Conservation (phyloP, 495 filamentous ascomycete genomes). For the Venustampulla echinocandica region DNA sequence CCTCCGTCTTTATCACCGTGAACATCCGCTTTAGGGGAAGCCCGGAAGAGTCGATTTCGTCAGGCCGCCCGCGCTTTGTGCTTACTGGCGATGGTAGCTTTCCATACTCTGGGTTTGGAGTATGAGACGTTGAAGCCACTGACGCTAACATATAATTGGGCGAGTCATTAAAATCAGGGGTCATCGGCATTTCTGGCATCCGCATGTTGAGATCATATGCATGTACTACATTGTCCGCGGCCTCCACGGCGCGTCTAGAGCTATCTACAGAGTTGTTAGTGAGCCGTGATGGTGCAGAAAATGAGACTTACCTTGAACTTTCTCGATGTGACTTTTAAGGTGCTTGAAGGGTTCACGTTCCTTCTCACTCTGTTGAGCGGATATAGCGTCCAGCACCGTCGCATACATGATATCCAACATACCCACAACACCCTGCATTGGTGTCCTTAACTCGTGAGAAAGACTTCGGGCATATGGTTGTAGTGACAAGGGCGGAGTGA, state of each 20-base stretch:
- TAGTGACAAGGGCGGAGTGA: slow-evolving; percentile 53
- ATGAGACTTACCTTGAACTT: slow-evolving; percentile 52
- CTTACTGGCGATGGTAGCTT: neutral
- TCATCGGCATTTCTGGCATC: slow-evolving; percentile 51
- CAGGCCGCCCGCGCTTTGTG: slow-evolving; percentile 12
- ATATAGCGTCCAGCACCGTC: slow-evolving; percentile 62
- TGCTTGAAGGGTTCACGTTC: slow-evolving; percentile 49
- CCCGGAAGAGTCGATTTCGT: slow-evolving; percentile 9
- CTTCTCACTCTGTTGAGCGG: slow-evolving; percentile 41
- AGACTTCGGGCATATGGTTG: slow-evolving; percentile 72
- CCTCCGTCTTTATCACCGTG: slow-evolving; percentile 8
- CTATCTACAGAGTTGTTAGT: slow-evolving; percentile 43
- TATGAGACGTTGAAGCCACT: neutral
- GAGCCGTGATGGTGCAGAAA: neutral
- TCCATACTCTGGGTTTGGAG: neutral
- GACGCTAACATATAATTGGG: neutral
- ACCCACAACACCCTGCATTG: slow-evolving; percentile 79
- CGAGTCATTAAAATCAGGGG: slow-evolving; percentile 7
- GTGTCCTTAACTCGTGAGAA: slow-evolving; percentile 72
- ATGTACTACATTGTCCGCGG: slow-evolving; percentile 78
- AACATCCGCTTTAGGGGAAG: slow-evolving; percentile 18
- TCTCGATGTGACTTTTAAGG: slow-evolving; percentile 66
- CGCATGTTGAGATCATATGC: slow-evolving; percentile 85
- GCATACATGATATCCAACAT: slow-evolving; percentile 84
- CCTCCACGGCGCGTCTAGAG: slow-evolving; percentile 68